Conservation (phyloP, 495 filamentous ascomycete genomes). For the Friedmanniomyces simplex region DNA sequence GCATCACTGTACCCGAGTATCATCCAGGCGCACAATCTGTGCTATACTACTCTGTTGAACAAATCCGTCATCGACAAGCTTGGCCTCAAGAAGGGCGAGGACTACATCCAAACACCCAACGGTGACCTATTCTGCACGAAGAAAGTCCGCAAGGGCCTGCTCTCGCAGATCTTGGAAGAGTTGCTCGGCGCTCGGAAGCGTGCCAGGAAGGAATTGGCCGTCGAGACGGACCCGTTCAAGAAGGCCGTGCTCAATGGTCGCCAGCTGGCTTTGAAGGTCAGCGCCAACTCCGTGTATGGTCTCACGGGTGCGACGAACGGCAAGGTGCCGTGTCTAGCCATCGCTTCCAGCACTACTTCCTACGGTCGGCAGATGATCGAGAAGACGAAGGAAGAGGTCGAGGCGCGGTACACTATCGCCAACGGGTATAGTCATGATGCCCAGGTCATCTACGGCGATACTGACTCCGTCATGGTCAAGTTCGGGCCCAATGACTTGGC, state of each 20-base stretch:
- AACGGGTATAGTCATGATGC: conserved; percentile 93
- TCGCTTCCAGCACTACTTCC: conserved; percentile 91
- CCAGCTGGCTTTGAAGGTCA: conserved; percentile 92
- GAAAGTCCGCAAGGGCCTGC: conserved; percentile 80
- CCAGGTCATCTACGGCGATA: conserved; percentile 96
- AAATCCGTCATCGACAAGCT: conserved; percentile 67
- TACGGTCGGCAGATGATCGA: conserved; percentile 99
- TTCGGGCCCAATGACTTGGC: conserved; percentile 79
- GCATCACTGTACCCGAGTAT: conserved; percentile 97
- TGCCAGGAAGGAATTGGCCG: conserved; percentile 81
- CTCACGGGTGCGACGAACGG: conserved; percentile 91
- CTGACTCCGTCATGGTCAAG: conserved; percentile 99
- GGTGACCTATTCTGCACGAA: conserved; percentile 85
- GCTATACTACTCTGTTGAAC: conserved; percentile 89
- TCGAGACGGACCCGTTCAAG: conserved; percentile 91
- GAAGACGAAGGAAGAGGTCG: conserved; percentile 87
- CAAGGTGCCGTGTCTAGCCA: conserved; percentile 88
- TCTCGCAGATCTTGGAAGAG: conserved; percentile 93
- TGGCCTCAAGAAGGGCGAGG: conserved; percentile 66
- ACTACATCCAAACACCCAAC: conserved; percentile 93
- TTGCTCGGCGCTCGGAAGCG: conserved; percentile 78
- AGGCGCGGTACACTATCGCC: conserved; percentile 74
- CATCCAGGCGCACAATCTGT: conserved; percentile 97
- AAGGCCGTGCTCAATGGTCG: conserved; percentile 96
- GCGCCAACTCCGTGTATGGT: conserved; percentile 96